Evolutionary conservation across 192 early-diverging fungal species (phyloP).

Genomic region (Mortierella claussenii): DNA sequence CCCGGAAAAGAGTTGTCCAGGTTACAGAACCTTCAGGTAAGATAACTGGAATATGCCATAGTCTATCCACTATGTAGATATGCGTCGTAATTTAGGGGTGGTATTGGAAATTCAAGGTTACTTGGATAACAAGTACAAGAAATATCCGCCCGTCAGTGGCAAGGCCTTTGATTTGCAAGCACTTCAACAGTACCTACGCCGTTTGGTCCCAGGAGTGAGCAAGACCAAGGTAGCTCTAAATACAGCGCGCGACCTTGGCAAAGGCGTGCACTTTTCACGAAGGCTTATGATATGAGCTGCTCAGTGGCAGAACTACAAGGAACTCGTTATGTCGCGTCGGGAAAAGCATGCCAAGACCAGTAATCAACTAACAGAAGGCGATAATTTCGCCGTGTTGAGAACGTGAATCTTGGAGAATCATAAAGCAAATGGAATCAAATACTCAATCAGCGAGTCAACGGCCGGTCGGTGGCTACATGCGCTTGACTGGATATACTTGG

Average conservation of each 20-base stretch:
- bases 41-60: neutral
- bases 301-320: slow-evolving; percentile 5
- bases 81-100: neutral
- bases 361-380: slow-evolving; percentile 2
- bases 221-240: neutral
- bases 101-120: slow-evolving; percentile 7
- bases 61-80: neutral
- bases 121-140: neutral
- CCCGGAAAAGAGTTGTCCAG: neutral
- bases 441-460: neutral
- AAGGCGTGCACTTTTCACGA: slow-evolving; percentile 1
- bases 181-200: neutral
- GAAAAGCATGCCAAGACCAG: slow-evolving; percentile 7
- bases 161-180: neutral
- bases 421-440: neutral
- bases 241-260: neutral
- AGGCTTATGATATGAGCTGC: slow-evolving; percentile 6
- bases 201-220: neutral
- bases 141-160: neutral
- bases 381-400: slow-evolving; percentile 1
- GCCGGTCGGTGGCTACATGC: neutral
- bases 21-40: neutral
- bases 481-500: no score
- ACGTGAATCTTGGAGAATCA: slow-evolving; percentile 6
- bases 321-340: slow-evolving; percentile 4